A percentile compares a stretch with the other conserved stretches of the same genome.
phyloP scores from a whole-genome alignment of 2,329 filamentous ascomycete genomes.

The Arthroderma sp. region DNA sequence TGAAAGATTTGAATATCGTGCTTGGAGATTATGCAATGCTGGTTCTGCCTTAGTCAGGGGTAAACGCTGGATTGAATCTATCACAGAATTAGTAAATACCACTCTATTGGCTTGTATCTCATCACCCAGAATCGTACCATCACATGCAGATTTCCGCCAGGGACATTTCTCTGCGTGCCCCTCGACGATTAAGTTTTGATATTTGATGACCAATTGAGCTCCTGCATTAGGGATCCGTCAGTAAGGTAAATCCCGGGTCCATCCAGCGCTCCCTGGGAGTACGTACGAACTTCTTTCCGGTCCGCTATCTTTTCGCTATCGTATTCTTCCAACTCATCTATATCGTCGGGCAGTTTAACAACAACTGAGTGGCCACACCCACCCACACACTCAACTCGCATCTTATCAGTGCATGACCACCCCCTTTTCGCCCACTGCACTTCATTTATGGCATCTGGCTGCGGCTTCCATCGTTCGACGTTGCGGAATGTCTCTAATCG shows the following conservation, averaged over 20 bases:
- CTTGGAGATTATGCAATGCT: conserved; percentile 47
- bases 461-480: conserved; percentile 85
- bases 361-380: conserved; percentile 75
- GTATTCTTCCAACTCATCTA: conserved; percentile 42
- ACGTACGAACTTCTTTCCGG: conserved; percentile 34
- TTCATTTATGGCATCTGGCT: conserved; percentile 74
- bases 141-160: conserved; percentile 80
- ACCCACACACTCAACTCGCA: conserved; percentile 68
- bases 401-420: conserved; percentile 73
- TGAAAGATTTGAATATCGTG: conserved; percentile 50
- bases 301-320: conserved; percentile 33
- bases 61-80: conserved; percentile 53
- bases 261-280: neutral
- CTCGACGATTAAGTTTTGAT: conserved; percentile 57
- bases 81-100: conserved; percentile 15
- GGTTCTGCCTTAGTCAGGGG: conserved; percentile 50
- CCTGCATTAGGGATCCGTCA: conserved; percentile 26
- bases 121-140: conserved; percentile 44
- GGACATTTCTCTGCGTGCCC: conserved; percentile 72
- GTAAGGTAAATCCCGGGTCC: neutral
- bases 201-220: conserved; percentile 61
- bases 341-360: conserved; percentile 61
- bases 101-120: neutral
- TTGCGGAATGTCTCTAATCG: conserved; percentile 80
- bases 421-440: conserved; percentile 90